Base-by-base conservation (phyloP, 257 asterid species). In the Fraxinus pennsylvanica region DNA sequence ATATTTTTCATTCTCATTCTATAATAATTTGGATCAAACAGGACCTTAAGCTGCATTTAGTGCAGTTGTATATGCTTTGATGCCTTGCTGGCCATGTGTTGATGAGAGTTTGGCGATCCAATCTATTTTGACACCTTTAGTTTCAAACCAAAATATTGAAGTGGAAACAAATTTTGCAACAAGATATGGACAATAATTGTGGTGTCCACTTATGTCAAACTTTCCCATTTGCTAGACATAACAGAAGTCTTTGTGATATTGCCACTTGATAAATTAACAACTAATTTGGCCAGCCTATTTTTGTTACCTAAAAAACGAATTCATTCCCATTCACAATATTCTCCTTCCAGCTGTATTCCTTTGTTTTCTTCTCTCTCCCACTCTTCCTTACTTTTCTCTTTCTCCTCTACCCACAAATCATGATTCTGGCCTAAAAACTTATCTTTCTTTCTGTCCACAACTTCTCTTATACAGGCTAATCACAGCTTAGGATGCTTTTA, bases 341-440 rank as follows among this genome's bases (percentile, higher is more conserved):
- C 92, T 82, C 54, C 66, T 74, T 81, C 89, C 89, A 89, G 76
- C 93, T 84, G 86, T 89, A 72, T 82, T 81, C 36, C n/a, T 81
- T 78, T 81, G 82, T 89, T 85, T 66, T 30, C 76, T 82, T 75
- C 76, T 79, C 61, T 25, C 41, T 36, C 72, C 76, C 82, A 76
- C 41, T 45, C 72, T 73, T 76, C 73, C 35, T 73, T 35, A 33
- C 78, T 72, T 72, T 43, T 41, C 27, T 2, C 33, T 8, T n/a
- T 35, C 19, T 29, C 57, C 32, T 74, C 35, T 39, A 9, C 39
- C 70, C 52, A 57, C 19, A 68, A 15, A 68, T 61, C 43, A 3
- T 30, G 21, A 68, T 22, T 22, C 50, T 69, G 36, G 3, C 76
- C 52, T 63, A 1, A 35, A 38, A 5, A 38, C 9, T 38, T 1